phyloP scores from a whole-genome alignment of 805 yeast genomes.

The Pichia ethanolica region DNA sequence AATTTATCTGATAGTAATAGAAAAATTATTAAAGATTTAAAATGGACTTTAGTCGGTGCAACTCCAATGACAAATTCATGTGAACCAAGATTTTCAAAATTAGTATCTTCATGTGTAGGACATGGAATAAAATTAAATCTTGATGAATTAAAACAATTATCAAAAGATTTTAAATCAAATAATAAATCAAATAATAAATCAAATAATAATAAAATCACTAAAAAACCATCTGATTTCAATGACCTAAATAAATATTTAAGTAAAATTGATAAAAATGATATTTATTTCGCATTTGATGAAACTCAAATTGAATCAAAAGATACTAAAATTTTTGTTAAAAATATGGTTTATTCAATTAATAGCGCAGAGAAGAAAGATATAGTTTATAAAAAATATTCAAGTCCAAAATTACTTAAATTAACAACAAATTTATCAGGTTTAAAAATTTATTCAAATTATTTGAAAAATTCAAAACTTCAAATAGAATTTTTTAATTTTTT shows the following conservation, averaged over 20 bases:
- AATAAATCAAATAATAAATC: not conserved
- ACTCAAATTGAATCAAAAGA: not conserved
- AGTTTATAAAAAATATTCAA: constrained; percentile 1
- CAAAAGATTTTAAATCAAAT: not conserved
- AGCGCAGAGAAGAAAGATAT: constrained; percentile 5
- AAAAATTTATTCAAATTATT: not conserved
- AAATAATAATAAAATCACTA: too few species aligned
- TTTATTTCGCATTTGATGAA: constrained; percentile 13
- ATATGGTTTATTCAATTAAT: constrained; percentile 8
- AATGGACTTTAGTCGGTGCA: constrained; percentile 9
- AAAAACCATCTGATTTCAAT: too few species aligned
- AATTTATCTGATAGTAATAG: constrained; percentile 1
- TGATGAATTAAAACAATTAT: constrained; percentile 1
- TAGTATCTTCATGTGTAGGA: constrained; percentile 5
- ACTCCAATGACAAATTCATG: not conserved
- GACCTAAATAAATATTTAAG: too few species aligned
- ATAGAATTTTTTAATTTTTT: constrained; percentile 14
- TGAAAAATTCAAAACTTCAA: constrained; percentile 3
- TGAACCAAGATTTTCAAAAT: not conserved
- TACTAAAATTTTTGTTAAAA: constrained; percentile 5
- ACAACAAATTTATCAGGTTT: constrained; percentile 11
- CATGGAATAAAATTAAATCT: constrained; percentile 5
- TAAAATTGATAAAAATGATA: constrained; percentile 3
- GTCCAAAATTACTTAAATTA: constrained; percentile 6
- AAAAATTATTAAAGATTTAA: constrained; percentile 2